phyloP scores from a whole-genome alignment of 805 yeast genomes.

The Suhomyces pyralidae region DNA sequence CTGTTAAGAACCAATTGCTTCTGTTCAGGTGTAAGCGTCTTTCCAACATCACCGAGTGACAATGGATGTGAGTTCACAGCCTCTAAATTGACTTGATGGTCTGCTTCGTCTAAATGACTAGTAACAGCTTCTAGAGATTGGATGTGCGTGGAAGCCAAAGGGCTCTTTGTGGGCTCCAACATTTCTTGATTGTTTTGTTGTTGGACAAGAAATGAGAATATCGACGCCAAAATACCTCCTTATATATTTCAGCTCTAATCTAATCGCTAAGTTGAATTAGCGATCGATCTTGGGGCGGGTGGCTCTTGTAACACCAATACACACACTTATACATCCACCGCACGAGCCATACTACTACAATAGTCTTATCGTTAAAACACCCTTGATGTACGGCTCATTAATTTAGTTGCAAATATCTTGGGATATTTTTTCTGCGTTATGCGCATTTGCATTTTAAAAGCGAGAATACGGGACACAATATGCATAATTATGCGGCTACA shows the following conservation, averaged over 20 bases:
- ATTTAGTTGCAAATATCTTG: neutral
- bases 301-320: neutral
- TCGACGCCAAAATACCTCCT: neutral
- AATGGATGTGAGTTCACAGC: neutral
- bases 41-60: slow-evolving; percentile 17
- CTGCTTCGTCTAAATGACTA: neutral
- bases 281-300: neutral
- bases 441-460: neutral
- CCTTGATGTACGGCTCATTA: no score
- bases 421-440: neutral
- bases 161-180: neutral
- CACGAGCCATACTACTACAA: neutral
- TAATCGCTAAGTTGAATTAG: neutral
- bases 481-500: neutral
- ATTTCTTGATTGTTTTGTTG: neutral
- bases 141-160: neutral
- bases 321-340: neutral
- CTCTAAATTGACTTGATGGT: neutral
- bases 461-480: neutral
- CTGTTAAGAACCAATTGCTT: slow-evolving; percentile 27
- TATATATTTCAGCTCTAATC: neutral
- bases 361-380: neutral
- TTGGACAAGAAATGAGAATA: neutral
- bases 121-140: neutral
- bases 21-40: slow-evolving; percentile 23